Conservation (phyloP, 2,329 filamentous ascomycete species). For the Chrysoporthe austroafricana region DNA sequence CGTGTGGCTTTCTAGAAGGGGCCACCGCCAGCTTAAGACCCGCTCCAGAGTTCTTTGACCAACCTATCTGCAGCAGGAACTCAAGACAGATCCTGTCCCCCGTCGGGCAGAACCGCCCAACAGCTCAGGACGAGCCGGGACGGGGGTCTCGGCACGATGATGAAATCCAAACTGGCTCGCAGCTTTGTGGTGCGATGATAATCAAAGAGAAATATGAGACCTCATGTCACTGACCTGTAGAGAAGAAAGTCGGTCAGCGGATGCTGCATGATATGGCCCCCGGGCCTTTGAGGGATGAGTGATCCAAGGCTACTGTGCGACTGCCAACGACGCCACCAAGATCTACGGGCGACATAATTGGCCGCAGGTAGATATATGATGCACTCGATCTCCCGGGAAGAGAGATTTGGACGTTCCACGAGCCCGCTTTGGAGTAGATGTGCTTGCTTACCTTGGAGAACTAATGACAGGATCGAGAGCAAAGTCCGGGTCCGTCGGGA, state of each 20-base stretch:
- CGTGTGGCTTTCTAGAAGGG: slow-evolving; percentile 18
- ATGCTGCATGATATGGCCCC: slow-evolving; percentile 25
- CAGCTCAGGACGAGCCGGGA: slow-evolving; percentile 18
- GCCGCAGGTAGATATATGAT: slow-evolving; percentile 10
- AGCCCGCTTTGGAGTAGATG: slow-evolving; percentile 3
- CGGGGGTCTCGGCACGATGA: slow-evolving; percentile 28
- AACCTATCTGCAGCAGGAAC: slow-evolving; percentile 14
- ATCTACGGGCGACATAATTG: slow-evolving; percentile 18
- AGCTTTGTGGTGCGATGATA: slow-evolving; percentile 25
- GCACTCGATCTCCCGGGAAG: slow-evolving; percentile 14
- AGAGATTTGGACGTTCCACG: slow-evolving; percentile 22
- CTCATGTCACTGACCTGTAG: slow-evolving; percentile 27
- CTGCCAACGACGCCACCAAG: slow-evolving; percentile 21
- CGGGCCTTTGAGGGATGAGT: slow-evolving; percentile 7
- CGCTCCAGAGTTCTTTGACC: slow-evolving; percentile 25
- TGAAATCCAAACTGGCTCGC: slow-evolving; percentile 17
- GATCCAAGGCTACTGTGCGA: slow-evolving; percentile 21
- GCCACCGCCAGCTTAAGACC: slow-evolving; percentile 25
- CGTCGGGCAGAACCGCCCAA: slow-evolving; percentile 19
- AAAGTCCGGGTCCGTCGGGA: slow-evolving; percentile 26
- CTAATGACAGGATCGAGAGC: slow-evolving; percentile 37
- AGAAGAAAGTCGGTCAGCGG: slow-evolving; percentile 28
- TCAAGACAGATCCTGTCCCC: slow-evolving; percentile 18
- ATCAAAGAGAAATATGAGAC: slow-evolving; percentile 27
- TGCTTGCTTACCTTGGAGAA: slow-evolving; percentile 25